These are phyloP conservation scores for Sporothrix inflata DNA, from an alignment of 2,329 filamentous ascomycete species.

Conservation along the genomic window DNA sequence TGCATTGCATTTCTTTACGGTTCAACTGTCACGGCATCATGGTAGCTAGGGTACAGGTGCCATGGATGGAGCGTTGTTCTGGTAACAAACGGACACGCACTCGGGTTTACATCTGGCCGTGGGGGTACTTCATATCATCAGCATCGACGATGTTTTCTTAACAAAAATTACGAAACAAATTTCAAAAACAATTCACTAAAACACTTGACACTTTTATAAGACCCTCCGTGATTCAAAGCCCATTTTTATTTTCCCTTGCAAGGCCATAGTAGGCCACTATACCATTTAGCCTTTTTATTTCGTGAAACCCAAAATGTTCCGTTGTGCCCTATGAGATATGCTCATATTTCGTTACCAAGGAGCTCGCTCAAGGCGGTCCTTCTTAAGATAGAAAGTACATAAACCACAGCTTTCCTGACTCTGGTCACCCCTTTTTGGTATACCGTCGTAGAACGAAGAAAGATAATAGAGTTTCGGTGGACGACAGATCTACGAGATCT, in stretches of 20 bases:
- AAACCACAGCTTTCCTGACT: not conserved
- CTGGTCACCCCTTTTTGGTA: not conserved
- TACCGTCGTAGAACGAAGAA: not conserved
- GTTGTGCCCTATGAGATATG: not conserved
- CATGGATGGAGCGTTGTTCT: not conserved
- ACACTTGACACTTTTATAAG: not conserved
- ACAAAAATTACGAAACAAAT: not conserved
- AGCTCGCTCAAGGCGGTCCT: too few species aligned
- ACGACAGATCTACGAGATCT: slow-evolving; percentile 66
- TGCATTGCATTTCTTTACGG: too few species aligned
- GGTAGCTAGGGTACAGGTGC: not conserved
- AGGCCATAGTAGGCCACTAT: not conserved
- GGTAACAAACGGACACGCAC: slow-evolving; percentile 10
- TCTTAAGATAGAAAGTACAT: too few species aligned
- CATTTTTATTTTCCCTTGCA: too few species aligned
- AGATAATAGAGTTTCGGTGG: not conserved
- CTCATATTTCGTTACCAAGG: not conserved
- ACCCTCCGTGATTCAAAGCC: not conserved
- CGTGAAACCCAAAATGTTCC: not conserved
- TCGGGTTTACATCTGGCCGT: not conserved
- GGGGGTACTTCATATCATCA: not conserved
- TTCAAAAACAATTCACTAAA: not conserved
- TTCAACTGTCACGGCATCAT: not conserved
- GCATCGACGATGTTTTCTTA: not conserved
- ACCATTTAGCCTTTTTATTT: not conserved